These are phyloP conservation scores for Rutstroemia sp. DNA, from an alignment of 2,329 filamentous ascomycete genomes.

Conservation along the genomic window DNA sequence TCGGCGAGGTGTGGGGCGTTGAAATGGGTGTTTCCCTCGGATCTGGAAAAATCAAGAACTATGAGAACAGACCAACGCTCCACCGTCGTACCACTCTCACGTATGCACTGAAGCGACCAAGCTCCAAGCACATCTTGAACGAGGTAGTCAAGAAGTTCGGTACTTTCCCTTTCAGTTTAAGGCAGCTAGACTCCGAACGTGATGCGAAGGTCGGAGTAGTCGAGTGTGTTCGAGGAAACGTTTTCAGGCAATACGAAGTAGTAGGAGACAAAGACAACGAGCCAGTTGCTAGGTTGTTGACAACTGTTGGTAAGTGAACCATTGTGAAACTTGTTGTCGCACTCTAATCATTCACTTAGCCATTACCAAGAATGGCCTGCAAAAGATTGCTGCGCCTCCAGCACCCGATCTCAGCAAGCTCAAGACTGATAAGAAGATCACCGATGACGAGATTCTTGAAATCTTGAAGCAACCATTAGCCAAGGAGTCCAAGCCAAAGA, in stretches of 20 bases:
- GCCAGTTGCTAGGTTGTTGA: constrained; percentile 79
- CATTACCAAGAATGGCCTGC: constrained; percentile 95
- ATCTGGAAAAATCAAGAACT: constrained; percentile 87
- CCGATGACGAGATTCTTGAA: constrained; percentile 89
- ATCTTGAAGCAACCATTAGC: constrained; percentile 83
- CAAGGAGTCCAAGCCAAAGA: constrained; percentile 86
- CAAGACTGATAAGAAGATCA: constrained; percentile 97
- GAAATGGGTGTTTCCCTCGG: constrained; percentile 90
- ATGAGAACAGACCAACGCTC: constrained; percentile 81
- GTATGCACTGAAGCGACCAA: constrained; percentile 88
- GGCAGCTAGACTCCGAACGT: constrained; percentile 94
- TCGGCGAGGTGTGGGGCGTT: constrained; percentile 95
- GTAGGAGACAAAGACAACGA: constrained; percentile 87
- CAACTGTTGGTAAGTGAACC: constrained; percentile 73
- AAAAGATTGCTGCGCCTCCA: constrained; percentile 72
- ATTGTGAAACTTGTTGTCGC: neutral
- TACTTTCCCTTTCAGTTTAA: constrained; percentile 93
- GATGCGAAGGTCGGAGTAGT: constrained; percentile 92
- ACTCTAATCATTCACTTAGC: constrained; percentile 44
- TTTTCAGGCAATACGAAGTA: constrained; percentile 93
- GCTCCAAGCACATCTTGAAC: constrained; percentile 83
- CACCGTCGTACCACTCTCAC: constrained; percentile 89
- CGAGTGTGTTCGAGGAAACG: constrained; percentile 88
- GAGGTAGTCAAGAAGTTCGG: constrained; percentile 97
- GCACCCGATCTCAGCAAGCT: constrained; percentile 70